These are phyloP conservation scores for Tolypocladium tropicale DNA, from an alignment of 2,329 filamentous ascomycete genomes.

Conservation along the genomic window DNA sequence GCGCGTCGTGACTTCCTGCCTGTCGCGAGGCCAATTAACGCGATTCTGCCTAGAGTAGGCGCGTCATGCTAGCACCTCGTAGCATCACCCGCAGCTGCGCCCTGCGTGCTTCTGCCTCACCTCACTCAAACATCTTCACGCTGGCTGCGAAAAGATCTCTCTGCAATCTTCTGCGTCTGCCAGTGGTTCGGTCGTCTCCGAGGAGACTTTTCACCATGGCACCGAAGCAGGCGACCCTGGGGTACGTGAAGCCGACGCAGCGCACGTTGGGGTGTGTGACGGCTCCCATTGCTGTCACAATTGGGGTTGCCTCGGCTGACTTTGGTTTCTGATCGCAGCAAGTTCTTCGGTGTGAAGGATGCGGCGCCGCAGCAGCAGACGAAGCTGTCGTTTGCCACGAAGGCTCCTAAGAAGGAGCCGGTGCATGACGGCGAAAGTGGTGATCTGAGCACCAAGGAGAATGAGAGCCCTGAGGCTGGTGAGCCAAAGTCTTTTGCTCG, in stretches of 20 bases:
- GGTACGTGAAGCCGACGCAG: constrained; percentile 74
- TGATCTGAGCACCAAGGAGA: constrained; percentile 23
- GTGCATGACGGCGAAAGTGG: constrained; percentile 17
- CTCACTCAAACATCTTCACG: not conserved
- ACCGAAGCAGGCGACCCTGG: constrained; percentile 70
- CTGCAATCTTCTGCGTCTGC: constrained; percentile 3
- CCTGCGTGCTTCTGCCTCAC: constrained; percentile 9
- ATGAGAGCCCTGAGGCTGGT: constrained; percentile 29
- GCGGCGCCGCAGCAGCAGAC: constrained; percentile 59
- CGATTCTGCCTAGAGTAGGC: constrained; percentile 25
- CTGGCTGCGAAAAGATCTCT: constrained; percentile 6
- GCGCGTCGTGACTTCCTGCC: constrained; percentile 11
- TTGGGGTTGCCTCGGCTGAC: constrained; percentile 1
- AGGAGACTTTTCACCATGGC: constrained; percentile 25
- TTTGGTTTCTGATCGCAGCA: constrained; percentile 38
- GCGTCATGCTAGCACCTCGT: constrained; percentile 20
- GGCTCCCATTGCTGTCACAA: constrained; percentile 1
- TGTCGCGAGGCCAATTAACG: constrained; percentile 24
- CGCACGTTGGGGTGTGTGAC: constrained; percentile 59
- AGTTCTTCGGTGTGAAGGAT: constrained; percentile 65
- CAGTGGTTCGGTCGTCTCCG: constrained; percentile 1
- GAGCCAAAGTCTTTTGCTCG: not conserved
- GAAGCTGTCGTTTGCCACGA: constrained; percentile 65
- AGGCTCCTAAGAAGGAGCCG: constrained; percentile 29
- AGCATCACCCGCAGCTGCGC: constrained; percentile 11